Conservation (phyloP, 305 asterid species). For the Plantago coronopus region DNA sequence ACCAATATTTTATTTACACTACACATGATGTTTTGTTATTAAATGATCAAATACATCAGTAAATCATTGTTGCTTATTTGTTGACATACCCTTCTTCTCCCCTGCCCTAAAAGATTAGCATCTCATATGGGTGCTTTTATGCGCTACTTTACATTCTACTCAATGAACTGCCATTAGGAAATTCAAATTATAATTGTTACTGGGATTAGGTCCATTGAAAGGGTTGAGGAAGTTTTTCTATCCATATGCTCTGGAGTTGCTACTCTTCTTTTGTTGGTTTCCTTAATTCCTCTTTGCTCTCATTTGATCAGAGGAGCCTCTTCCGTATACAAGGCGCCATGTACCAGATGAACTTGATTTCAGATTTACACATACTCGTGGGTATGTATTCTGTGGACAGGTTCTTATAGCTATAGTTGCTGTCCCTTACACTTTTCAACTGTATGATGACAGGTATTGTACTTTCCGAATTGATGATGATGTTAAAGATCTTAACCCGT, state of each 20-base stretch:
- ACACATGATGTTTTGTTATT: too few relatives aligned
- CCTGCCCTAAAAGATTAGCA: conserved; percentile 1
- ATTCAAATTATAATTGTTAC: conserved; percentile 13
- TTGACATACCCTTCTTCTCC: too few relatives aligned
- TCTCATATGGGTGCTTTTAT: conserved; percentile 3
- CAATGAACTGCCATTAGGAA: conserved; percentile 10
- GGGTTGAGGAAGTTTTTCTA: neutral
- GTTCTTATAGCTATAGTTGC: conserved; percentile 15
- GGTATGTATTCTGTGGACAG: conserved; percentile 38
- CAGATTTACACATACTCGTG: conserved; percentile 36
- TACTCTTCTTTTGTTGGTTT: conserved; percentile 4
- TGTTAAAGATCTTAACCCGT: conserved; percentile 32
- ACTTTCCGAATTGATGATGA: conserved; percentile 28
- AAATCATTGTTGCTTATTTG: too few relatives aligned
- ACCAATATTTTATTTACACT: too few relatives aligned
- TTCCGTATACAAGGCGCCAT: conserved; percentile 35
- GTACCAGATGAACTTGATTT: conserved; percentile 27
- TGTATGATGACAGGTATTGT: conserved; percentile 44
- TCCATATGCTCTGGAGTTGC: conserved; percentile 1
- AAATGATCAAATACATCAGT: too few relatives aligned
- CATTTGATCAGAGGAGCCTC: conserved; percentile 36
- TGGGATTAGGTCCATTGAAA: conserved; percentile 12
- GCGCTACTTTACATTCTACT: conserved; percentile 16
- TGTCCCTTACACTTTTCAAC: conserved; percentile 17
- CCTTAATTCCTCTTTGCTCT: conserved; percentile 6